A percentile compares a stretch with the other conserved stretches of the same genome.
These are phyloP conservation scores for Boletus semigastroideus DNA, from an alignment of 1,284 basidiomycete genomes.

Conservation along the genomic window DNA sequence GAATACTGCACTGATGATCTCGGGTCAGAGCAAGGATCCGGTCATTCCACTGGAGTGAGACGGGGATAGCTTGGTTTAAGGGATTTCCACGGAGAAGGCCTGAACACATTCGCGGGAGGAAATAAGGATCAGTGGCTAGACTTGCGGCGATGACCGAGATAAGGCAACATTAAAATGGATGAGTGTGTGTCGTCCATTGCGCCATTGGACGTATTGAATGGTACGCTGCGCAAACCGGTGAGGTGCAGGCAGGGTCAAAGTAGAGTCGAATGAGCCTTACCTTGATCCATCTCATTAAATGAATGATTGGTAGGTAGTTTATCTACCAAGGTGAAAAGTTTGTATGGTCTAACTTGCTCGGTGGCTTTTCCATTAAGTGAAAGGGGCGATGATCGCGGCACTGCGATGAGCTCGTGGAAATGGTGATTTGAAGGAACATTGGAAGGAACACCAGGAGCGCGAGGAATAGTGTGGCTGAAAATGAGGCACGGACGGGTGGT, in stretches of 20 bases:
- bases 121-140: not conserved
- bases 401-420: constrained; percentile 19
- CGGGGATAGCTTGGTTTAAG: not conserved
- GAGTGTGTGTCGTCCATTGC: constrained; percentile 9
- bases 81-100: not conserved
- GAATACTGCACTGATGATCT: not conserved
- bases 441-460: not conserved
- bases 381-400: constrained; percentile 18
- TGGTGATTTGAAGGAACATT: constrained; percentile 1
- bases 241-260: not conserved
- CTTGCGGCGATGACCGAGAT: constrained; percentile 27
- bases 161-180: constrained; percentile 25
- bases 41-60: not conserved
- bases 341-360: constrained; percentile 11
- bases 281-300: constrained; percentile 6
- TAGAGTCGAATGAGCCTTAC: not conserved
- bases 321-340: not conserved
- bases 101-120: constrained; percentile 30
- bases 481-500: constrained; percentile 9
- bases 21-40: not conserved
- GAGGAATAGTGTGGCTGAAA: not conserved
- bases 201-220: constrained; percentile 10
- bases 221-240: constrained; percentile 7
- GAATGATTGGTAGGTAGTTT: not conserved
- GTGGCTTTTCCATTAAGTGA: constrained; percentile 14